phyloP scores from a whole-genome alignment of 352 stramenopile species.

The Globisporangium lucens region DNA sequence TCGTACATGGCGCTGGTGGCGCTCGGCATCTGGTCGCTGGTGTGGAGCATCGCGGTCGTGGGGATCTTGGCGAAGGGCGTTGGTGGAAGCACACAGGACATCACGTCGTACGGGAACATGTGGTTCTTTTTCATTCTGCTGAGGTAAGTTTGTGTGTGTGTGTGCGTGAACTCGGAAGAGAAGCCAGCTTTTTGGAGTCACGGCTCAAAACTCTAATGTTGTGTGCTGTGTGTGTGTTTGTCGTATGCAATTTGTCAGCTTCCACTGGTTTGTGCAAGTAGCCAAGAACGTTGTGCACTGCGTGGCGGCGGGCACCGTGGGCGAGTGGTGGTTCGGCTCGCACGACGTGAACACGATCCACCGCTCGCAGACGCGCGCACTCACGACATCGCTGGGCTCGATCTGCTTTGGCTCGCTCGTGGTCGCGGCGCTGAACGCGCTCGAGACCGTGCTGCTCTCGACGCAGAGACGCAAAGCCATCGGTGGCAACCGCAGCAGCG shows the following conservation, averaged over 20 bases:
- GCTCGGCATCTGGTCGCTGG: conserved; percentile 66
- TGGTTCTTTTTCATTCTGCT: conserved; percentile 86
- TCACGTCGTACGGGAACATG: conserved; percentile 60
- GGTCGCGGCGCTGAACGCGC: conserved; percentile 59
- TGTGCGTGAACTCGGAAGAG: neutral
- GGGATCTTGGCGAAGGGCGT: conserved; percentile 66
- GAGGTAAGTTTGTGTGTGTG: conserved; percentile 36
- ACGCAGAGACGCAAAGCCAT: conserved; percentile 60
- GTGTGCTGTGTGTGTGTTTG: neutral
- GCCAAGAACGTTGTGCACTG: conserved; percentile 86
- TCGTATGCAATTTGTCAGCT: conserved; percentile 27
- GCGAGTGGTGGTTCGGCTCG: conserved; percentile 84
- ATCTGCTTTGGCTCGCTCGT: conserved; percentile 84
- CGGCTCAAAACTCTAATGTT: neutral
- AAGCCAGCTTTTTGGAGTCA: neutral
- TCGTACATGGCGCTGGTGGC: conserved; percentile 63
- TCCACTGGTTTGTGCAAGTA: conserved; percentile 86
- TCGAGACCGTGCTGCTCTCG: conserved; percentile 68
- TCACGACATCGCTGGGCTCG: conserved; percentile 77
- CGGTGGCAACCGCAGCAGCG: conserved; percentile 24
- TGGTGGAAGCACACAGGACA: conserved; percentile 38
- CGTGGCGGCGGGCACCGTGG: conserved; percentile 69
- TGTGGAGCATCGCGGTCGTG: conserved; percentile 76
- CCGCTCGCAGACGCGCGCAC: conserved; percentile 53
- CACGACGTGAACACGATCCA: conserved; percentile 74